phyloP scores from a whole-genome alignment of 148 eudicot genomes.

The Cornus controversa region DNA sequence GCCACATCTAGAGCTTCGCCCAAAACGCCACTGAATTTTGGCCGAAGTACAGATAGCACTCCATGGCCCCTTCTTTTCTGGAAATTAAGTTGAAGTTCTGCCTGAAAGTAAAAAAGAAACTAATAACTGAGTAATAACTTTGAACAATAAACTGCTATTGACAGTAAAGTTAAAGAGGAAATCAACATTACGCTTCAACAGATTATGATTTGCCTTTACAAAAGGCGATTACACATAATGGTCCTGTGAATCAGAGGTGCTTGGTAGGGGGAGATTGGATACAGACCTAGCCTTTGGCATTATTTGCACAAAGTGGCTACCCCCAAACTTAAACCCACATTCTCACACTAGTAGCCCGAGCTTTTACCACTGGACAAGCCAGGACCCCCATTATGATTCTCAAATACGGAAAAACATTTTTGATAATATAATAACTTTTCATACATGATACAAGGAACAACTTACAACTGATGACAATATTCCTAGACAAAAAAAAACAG shows the following conservation, averaged over 20 bases:
- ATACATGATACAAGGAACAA: neutral
- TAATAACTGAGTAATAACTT: neutral
- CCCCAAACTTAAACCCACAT: neutral
- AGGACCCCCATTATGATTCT: neutral
- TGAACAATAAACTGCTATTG: neutral
- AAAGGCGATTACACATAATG: no score
- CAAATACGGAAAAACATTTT: neutral
- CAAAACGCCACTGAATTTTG: slow-evolving; percentile 93
- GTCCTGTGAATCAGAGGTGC: no score
- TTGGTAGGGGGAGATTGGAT: no score
- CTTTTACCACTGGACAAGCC: no score
- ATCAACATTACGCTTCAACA: slow-evolving; percentile 1
- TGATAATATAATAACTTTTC: no score
- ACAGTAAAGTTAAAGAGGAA: neutral
- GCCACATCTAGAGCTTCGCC: slow-evolving; percentile 99
- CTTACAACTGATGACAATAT: neutral
- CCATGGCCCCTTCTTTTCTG: slow-evolving; percentile 95
- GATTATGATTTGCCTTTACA: neutral
- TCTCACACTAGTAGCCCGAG: neutral
- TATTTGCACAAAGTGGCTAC: no score
- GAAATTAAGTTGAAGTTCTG: slow-evolving; percentile 89
- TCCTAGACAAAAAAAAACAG: neutral
- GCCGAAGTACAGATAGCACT: slow-evolving; percentile 77
- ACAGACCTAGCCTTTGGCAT: no score
- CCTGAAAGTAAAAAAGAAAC: slow-evolving; percentile 48